A percentile compares a stretch with the other conserved stretches of the same genome.
These are phyloP conservation scores for Allium fistulosum DNA, from an alignment of 106 monocot species.

Conservation along the genomic window DNA sequence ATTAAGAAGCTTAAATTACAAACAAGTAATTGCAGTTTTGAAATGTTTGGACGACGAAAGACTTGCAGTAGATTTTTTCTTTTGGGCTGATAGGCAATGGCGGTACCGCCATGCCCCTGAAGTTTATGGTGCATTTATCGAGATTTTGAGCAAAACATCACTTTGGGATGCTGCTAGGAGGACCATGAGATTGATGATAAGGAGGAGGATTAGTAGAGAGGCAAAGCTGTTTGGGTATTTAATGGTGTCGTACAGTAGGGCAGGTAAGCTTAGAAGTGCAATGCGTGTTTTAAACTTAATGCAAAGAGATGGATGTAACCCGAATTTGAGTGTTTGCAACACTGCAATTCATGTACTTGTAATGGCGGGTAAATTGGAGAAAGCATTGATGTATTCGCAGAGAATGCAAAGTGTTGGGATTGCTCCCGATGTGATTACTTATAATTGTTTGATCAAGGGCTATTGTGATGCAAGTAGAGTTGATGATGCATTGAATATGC, in stretches of 20 bases:
- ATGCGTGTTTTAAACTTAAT: slow-evolving; percentile 90
- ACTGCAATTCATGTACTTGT: slow-evolving; percentile 65
- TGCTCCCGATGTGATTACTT: slow-evolving; percentile 54
- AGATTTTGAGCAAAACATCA: slow-evolving; percentile 67
- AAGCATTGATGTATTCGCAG: slow-evolving; percentile 57
- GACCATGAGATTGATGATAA: slow-evolving; percentile 68
- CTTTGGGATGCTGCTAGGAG: slow-evolving; percentile 53
- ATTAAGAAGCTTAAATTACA: slow-evolving; percentile 44
- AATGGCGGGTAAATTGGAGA: slow-evolving; percentile 52
- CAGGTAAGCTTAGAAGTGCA: slow-evolving; percentile 66
- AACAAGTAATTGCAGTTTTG: slow-evolving; percentile 57
- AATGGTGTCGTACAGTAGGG: slow-evolving; percentile 84
- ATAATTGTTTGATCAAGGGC: slow-evolving; percentile 90
- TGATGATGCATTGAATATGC: slow-evolving; percentile 60
- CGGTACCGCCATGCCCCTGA: slow-evolving; percentile 72
- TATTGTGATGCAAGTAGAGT: slow-evolving; percentile 49
- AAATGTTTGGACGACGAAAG: slow-evolving; percentile 53
- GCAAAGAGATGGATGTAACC: slow-evolving; percentile 81
- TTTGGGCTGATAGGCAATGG: slow-evolving; percentile 93
- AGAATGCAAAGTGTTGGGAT: slow-evolving; percentile 71
- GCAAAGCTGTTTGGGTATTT: slow-evolving; percentile 41
- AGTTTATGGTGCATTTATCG: slow-evolving; percentile 62
- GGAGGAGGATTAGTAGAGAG: slow-evolving; percentile 41
- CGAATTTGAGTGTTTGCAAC: slow-evolving; percentile 61
- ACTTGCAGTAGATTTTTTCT: slow-evolving; percentile 63